Percentiles rank a stretch among this genome's conserved stretches.
Conservation (phyloP, 208 protist genomes). For the Kentomonas sorsogonicus region DNA sequence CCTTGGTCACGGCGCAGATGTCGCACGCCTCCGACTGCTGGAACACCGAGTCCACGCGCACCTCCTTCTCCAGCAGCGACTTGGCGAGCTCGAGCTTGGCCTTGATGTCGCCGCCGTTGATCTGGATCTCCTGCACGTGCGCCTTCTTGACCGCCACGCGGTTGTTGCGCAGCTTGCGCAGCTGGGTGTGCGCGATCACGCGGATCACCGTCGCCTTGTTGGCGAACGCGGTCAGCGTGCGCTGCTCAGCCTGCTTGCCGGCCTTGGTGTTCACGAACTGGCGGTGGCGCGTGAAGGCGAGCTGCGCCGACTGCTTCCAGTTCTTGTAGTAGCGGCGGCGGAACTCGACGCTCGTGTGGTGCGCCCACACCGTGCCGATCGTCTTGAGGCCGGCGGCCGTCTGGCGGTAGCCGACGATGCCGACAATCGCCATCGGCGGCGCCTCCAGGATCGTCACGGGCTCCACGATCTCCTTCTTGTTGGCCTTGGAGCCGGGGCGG, state of each 20-base stretch:
- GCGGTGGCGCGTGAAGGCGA: conserved; percentile 95
- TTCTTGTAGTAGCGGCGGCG: conserved; percentile 99
- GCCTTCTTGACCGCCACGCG: conserved; percentile 98
- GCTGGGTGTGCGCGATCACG: conserved; percentile 98
- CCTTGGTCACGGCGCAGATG: conserved; percentile 96
- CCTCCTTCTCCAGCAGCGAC: conserved; percentile 95
- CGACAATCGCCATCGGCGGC: conserved; percentile 97
- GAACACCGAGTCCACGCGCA: conserved; percentile 95
- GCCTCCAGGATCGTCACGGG: conserved; percentile 98
- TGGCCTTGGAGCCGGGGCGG: conserved; percentile 90
- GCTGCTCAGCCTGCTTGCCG: conserved; percentile 78
- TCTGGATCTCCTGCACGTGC: conserved; percentile 99
- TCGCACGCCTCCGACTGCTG: conserved; percentile 96
- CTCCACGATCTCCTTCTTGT: conserved; percentile 99
- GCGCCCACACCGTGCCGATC: conserved; percentile 98
- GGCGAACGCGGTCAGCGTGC: conserved; percentile 91
- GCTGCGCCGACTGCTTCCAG: conserved; percentile 98
- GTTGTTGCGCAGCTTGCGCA: conserved; percentile 95
- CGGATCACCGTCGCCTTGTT: conserved; percentile 96
- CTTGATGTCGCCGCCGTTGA: conserved; percentile 97
- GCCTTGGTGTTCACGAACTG: conserved; percentile 79
- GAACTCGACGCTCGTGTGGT: conserved; percentile 94
- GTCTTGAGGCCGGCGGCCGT: conserved; percentile 95
- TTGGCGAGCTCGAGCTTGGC: conserved; percentile 96
- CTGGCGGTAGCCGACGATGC: conserved; percentile 98